Evolutionary conservation across 2,329 filamentous ascomycete species (phyloP).

Genomic region (Cadophora sp.): DNA sequence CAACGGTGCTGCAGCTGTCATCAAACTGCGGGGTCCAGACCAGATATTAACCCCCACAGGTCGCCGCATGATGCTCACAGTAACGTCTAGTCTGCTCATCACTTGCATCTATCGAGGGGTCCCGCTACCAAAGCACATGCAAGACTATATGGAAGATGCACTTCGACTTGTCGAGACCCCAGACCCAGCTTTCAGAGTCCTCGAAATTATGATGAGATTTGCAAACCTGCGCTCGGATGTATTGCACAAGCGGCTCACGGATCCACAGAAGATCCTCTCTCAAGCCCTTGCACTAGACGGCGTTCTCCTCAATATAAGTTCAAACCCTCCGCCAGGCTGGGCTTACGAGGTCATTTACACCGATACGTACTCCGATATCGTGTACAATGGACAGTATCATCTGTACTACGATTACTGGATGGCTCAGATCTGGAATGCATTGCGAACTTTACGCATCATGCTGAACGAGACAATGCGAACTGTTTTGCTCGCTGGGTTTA

Average conservation of each 20-base stretch:
- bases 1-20: constrained; percentile 58
- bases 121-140: constrained; percentile 56
- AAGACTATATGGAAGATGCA: constrained; percentile 54
- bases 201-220: constrained; percentile 48
- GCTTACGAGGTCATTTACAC: constrained; percentile 35
- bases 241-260: constrained; percentile 44
- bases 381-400: constrained; percentile 40
- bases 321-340: constrained; percentile 35
- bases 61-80: constrained; percentile 60
- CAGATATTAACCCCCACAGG: constrained; percentile 56
- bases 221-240: constrained; percentile 36
- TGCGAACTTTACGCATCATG: constrained; percentile 35
- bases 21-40: constrained; percentile 55
- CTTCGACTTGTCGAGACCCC: constrained; percentile 46
- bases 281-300: constrained; percentile 38
- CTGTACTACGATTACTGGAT: constrained; percentile 40
- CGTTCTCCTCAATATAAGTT: constrained; percentile 27
- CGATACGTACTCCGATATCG: constrained; percentile 30
- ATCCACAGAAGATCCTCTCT: constrained; percentile 32
- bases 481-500: constrained; percentile 32
- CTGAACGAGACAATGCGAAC: constrained; percentile 35
- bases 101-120: constrained; percentile 58
- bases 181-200: constrained; percentile 53
- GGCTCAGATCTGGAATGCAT: constrained; percentile 39
- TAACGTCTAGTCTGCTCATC: constrained; percentile 58